A percentile compares a stretch with the other conserved stretches of the same genome.
phyloP scores from a whole-genome alignment of 1,139 yeast species.

The Protomyces inouyei region DNA sequence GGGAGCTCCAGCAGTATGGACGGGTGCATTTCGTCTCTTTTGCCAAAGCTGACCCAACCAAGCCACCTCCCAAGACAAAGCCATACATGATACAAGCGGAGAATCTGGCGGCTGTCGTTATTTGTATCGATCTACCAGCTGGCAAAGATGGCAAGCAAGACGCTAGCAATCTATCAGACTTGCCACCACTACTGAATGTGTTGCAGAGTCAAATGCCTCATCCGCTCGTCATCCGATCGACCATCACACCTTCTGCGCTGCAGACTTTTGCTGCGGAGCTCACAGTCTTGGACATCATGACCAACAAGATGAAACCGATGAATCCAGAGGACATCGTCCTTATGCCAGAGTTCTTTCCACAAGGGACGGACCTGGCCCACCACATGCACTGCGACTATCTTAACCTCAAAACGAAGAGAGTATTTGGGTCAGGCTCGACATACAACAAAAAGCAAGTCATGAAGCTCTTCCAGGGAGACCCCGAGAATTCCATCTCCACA shows the following conservation, averaged over 20 bases:
- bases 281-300: no score
- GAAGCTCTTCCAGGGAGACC: no score
- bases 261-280: not conserved
- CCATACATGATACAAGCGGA: no score
- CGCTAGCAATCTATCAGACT: not conserved
- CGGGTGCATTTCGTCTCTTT: not conserved
- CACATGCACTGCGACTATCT: no score
- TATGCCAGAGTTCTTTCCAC: not conserved
- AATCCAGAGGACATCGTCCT: not conserved
- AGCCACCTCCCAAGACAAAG: not conserved
- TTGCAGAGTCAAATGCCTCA: not conserved
- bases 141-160: not conserved
- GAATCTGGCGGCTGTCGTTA: not conserved
- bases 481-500: no score
- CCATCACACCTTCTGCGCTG: not conserved
- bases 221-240: not conserved
- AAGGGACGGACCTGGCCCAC: not conserved
- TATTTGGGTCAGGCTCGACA: no score
- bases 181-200: not conserved
- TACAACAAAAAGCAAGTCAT: no score
- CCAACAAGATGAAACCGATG: not conserved
- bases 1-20: no score
- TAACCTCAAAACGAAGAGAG: no score
- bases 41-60: not conserved
- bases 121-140: not conserved